Conservation (phyloP, 345 rosid genomes). For the Hibiscus syriacus region DNA sequence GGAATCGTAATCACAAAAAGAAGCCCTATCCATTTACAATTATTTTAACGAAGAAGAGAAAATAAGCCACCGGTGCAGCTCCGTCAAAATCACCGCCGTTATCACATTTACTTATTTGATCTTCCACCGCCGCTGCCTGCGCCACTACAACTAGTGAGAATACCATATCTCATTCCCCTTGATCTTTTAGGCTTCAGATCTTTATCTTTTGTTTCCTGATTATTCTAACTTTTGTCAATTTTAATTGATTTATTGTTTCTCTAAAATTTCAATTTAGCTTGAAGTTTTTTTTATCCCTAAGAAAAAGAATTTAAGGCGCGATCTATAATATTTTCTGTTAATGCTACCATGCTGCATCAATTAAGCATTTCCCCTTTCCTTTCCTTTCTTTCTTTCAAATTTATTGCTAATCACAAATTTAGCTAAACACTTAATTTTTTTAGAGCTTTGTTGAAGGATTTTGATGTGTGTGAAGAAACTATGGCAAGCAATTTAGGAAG, state of each 20-base stretch:
- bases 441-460: background rate
- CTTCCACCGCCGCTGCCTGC: background rate
- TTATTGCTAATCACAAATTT: background rate
- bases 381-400: background rate
- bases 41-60: background rate
- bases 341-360: background rate
- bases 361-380: background rate
- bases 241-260: background rate
- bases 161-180: background rate
- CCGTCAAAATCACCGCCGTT: background rate
- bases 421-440: background rate
- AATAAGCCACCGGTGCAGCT: background rate
- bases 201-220: background rate
- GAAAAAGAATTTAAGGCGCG: background rate
- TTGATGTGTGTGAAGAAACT: conserved; percentile 44
- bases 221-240: background rate
- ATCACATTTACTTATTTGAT: background rate
- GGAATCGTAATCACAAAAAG: background rate
- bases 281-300: background rate
- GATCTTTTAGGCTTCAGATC: conserved; percentile 1
- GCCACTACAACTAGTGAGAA: background rate
- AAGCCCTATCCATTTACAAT: conserved; percentile 1
- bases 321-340: background rate
- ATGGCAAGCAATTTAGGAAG: conserved; percentile 65
- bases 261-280: background rate